These are phyloP conservation scores for Globisporangium perplexum DNA, from an alignment of 352 stramenopile species.

Conservation along the genomic window DNA sequence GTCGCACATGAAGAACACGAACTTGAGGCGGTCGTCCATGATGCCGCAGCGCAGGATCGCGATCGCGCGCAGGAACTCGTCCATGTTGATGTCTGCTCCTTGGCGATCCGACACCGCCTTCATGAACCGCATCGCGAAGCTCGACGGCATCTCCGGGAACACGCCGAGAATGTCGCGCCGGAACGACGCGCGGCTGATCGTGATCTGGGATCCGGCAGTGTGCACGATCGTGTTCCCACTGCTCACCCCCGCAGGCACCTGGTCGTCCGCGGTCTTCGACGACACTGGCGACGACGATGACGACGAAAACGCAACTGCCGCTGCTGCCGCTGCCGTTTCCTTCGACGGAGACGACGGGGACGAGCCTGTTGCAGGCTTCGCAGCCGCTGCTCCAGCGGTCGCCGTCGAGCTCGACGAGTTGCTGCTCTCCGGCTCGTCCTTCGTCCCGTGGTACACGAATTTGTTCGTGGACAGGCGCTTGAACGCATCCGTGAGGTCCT, in stretches of 20 bases:
- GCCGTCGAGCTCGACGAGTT: constrained; percentile 10
- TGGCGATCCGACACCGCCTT: constrained; percentile 83
- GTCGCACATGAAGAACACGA: constrained; percentile 88
- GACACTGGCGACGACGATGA: constrained; percentile 22
- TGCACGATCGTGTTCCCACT: constrained; percentile 47
- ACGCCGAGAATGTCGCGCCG: constrained; percentile 82
- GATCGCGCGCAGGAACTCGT: constrained; percentile 79
- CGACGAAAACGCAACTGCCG: constrained; percentile 31
- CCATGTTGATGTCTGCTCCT: constrained; percentile 84
- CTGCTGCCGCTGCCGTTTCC: not conserved
- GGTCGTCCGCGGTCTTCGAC: constrained; percentile 34
- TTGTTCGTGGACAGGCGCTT: constrained; percentile 80
- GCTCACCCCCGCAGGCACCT: constrained; percentile 2
- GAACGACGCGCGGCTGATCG: constrained; percentile 78
- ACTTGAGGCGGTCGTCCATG: constrained; percentile 69
- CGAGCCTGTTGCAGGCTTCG: constrained; percentile 15
- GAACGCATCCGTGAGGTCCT: constrained; percentile 72
- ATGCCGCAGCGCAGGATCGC: constrained; percentile 71
- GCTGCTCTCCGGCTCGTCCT: constrained; percentile 19
- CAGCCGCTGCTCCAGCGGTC: constrained; percentile 4
- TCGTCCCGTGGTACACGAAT: constrained; percentile 72
- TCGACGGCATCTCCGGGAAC: constrained; percentile 87
- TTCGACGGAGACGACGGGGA: constrained; percentile 17
- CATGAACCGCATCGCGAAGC: constrained; percentile 87
- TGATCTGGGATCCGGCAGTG: constrained; percentile 73